Base-by-base conservation (phyloP, 495 filamentous ascomycete genomes). In the Acidiella bohemica region DNA sequence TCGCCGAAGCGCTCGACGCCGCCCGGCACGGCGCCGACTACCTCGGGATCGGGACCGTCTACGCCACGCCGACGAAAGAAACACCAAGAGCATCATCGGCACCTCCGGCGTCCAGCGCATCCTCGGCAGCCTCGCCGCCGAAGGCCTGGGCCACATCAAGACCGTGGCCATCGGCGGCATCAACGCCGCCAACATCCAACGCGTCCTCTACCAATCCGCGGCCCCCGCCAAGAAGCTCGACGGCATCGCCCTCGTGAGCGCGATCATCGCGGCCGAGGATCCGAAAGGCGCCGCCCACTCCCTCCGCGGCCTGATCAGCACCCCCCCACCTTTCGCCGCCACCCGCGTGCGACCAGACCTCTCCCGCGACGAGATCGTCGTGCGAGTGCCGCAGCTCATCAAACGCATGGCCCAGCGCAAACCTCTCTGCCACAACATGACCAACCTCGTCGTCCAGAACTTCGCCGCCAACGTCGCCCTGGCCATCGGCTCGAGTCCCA, bases 351-450 rank as follows among this genome's bases (percentile, higher is more conserved):
- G 20, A 27, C 42, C 51, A 12, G 46, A 40, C 5, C 35, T 50
- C 10, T 31, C 45, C n/a, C 55, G 66, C 34, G 50, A 59, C 34
- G 51, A 54, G 3, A 44, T 72, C 27, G 50, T 71, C 8, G 48
- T 54, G 5, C 50, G 60, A 26, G 67, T 76, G 2, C 73, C 76
- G 0, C 53, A 56, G 2, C 57, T 85, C 16, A 62, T 88, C 22
- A 67, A 60, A 34, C 67, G 66, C 14, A 64, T 93, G 33, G 66
- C 68, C 0, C 48, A 61, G 9, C 64, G 56, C 12, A 77, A 73
- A 32, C 88, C 90, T 0, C 66, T 97, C 8, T 84, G 80, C 7
- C 90, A 95, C 61, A 94, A 93, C 57, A 95, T 96, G 80, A 95
- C 92, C 31, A 95, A 95, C 58, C 66, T 82, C 38, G 81, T 95